Base-by-base conservation (phyloP, 2,329 filamentous ascomycete genomes). In the Colletotrichum sp. region DNA sequence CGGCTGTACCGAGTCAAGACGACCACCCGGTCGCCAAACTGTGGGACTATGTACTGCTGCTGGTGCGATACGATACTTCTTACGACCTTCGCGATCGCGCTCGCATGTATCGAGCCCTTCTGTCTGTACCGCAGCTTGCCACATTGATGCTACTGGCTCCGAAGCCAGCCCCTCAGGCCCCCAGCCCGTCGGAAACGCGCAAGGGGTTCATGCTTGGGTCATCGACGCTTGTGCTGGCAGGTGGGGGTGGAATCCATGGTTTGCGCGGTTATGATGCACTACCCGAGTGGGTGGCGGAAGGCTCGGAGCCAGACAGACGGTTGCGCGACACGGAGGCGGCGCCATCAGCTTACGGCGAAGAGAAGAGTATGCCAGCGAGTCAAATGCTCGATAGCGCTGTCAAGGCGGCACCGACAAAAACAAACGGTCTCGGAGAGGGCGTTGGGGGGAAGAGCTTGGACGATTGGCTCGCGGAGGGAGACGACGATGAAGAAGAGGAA, bases 41-140 rank as follows among this genome's bases (percentile, higher is more conserved):
- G 3, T 99, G 96, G 93, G 91, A 94, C 34, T 98, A 99, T 80
- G 92, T 95, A 26, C 89, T 98, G 32, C 90, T 96, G 2, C 91
- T 99, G 2, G 95, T 95, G 36, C 93, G 97, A 77, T 99, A 99
- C 84, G 97, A 99, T 81, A 95, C 93, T 0, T 98, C 96, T 1
- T 99, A 98, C 84, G 96, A 99, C 82, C 92, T 99, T 5, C 95
- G 97, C 78, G 97, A 99, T 83, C 94, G 97, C 28, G 93, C 96
- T 3, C 93, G 97, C 36, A 91, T 98, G 77, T 99, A 98, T 87
- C 95, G 95, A 78, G 91, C 96, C 1, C 91, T 99, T 2, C 91
- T 99, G 3, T 90, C 92, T 6, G 92, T 95, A 6, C 95, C 96
- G 1, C 95, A 99, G 83, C 91, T 99, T 18, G 97, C 97, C 4